Evolutionary conservation across 192 early-diverging fungal genomes (phyloP), one percentile per base, ranked within the genome.

Genomic region (Coemansia sp.): DNA sequence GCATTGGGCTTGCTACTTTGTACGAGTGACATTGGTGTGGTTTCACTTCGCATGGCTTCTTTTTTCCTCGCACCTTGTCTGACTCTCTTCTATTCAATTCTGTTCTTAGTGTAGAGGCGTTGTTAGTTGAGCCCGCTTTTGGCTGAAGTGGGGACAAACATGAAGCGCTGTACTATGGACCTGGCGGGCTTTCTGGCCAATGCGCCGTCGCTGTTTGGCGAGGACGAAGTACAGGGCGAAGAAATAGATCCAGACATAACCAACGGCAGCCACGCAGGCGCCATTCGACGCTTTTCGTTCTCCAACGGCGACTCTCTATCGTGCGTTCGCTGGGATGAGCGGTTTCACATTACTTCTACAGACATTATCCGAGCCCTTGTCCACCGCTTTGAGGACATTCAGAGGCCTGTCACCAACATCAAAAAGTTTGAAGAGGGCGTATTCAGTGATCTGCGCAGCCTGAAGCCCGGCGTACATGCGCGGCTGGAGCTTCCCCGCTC

Each of bases 401-500:
- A 90, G 40, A 85, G 96, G 11, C 93, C 93, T 13, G 93, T 98
- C 16, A 80, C 76, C 44, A 94, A 94, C 62, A 83, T 92, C 59
- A 97, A 97, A 75, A 99, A 99, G 85, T 98, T 99, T 77, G 96
- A 99, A 79, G 97, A 99, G 76, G 97, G 96, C 64, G 90, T 99
- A 8, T 99, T 99, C 74, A 93, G 90, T 55, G 97, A 99, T 70
- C 83, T 99, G 64, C 77, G 97, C 52, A 96, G 96, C 69, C 82
- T 99, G 52, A 98, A 98, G 82, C 94, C 96, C 11, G 95, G 95
- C 32, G 84, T 88, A n/a, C 94, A 96, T 74, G 94, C 96, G 18
- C 88, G 90, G 11, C 84, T 98, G 16, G 97, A 98, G 82, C 92
- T 94, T 62, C 94, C 95, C 18, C 88, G 96, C 53, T 95, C 92